Conservation (phyloP, 208 protist genomes). For the Trichomonas tenax region DNA sequence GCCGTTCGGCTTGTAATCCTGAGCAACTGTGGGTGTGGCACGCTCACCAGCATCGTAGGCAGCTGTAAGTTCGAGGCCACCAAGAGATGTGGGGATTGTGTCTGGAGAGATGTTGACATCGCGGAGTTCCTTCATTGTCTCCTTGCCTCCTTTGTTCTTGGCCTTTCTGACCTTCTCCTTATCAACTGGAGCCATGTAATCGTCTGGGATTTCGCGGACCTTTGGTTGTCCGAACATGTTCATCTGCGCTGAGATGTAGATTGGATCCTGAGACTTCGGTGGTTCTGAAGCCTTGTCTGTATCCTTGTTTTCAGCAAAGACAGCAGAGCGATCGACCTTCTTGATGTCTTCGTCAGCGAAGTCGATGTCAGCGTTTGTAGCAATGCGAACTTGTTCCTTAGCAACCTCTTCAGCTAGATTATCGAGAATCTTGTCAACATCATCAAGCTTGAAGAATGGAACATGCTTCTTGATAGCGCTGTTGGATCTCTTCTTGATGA, state of each 20-base stretch:
- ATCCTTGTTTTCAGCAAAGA: background rate
- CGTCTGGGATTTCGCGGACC: background rate
- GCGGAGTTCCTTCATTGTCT: background rate
- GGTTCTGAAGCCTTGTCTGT: background rate
- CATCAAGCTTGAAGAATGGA: background rate
- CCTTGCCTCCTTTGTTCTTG: background rate
- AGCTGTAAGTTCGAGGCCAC: background rate
- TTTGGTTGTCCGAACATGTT: background rate
- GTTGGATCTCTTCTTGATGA: background rate
- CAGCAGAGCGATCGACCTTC: background rate
- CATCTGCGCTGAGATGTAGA: background rate
- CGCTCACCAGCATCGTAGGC: background rate
- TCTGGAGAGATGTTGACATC: background rate
- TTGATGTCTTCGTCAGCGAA: background rate
- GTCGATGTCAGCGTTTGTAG: background rate
- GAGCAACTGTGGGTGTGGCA: background rate
- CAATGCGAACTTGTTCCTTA: background rate
- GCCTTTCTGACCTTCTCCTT: background rate
- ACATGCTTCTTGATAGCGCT: background rate
- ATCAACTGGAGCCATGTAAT: background rate
- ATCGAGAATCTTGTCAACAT: background rate
- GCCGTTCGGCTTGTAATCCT: background rate
- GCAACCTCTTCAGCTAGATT: background rate
- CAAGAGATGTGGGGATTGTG: background rate
- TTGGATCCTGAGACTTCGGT: background rate